These are phyloP conservation scores for Stemphylium lycopersici DNA, from an alignment of 2,329 filamentous ascomycete species.

Conservation along the genomic window DNA sequence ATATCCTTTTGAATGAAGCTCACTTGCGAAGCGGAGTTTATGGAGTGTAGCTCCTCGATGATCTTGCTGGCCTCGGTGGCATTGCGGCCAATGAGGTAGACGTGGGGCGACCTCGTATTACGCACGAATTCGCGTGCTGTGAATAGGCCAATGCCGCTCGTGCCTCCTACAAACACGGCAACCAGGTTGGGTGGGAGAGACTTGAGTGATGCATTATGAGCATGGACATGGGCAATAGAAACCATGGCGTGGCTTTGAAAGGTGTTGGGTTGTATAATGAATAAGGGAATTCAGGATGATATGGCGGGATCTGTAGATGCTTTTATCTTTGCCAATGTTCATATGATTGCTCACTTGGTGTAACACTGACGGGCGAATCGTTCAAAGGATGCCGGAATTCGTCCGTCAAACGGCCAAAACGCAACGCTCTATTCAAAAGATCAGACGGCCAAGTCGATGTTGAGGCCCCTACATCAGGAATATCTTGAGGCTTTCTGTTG, in stretches of 20 bases:
- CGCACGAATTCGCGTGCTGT: conserved; percentile 53
- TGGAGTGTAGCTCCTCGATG: conserved; percentile 44
- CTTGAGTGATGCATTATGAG: conserved; percentile 35
- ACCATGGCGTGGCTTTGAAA: conserved; percentile 25
- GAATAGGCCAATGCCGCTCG: conserved; percentile 52
- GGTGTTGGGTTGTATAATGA: neutral
- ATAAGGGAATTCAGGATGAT: too few species aligned
- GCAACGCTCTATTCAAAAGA: too few species aligned
- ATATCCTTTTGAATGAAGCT: conserved; percentile 53
- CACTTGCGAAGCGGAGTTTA: conserved; percentile 48
- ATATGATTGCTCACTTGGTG: too few species aligned
- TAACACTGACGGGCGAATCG: too few species aligned
- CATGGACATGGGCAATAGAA: conserved; percentile 27
- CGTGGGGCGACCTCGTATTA: conserved; percentile 45
- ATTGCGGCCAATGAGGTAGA: conserved; percentile 54
- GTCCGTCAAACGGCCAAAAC: too few species aligned
- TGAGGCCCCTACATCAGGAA: too few species aligned
- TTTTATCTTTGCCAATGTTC: too few species aligned
- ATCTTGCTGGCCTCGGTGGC: conserved; percentile 46
- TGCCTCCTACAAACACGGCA: conserved; percentile 51
- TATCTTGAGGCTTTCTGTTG: too few species aligned
- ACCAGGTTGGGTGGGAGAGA: conserved; percentile 33
- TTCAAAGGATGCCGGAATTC: too few species aligned
- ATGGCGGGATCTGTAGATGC: too few species aligned
- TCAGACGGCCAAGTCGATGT: too few species aligned